Evolutionary conservation across 805 yeast species (phyloP).

Genomic region (Starmerella tilneyi): DNA sequence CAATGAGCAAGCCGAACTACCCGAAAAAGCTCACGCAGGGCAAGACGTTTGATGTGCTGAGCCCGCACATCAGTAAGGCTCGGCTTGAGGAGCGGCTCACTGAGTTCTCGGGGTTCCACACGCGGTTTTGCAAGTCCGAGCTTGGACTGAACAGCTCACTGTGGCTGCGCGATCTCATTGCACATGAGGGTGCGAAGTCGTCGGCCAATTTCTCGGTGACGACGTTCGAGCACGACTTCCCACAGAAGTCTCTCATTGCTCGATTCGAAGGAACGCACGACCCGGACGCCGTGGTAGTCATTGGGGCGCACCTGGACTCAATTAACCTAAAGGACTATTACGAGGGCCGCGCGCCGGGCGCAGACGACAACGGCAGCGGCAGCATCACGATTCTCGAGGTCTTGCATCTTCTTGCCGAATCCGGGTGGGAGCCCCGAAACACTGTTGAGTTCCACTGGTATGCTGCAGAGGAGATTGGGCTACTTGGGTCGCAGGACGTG

Average conservation of each 20-base stretch:
- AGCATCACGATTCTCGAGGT: constrained; percentile 68
- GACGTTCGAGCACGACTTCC: constrained; percentile 59
- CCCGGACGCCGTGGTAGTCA: constrained; percentile 45
- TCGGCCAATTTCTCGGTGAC: constrained; percentile 34
- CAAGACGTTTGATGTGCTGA: constrained; percentile 36
- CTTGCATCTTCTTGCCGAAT: constrained; percentile 46
- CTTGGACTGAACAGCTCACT: constrained; percentile 57
- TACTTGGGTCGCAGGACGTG: constrained; percentile 73
- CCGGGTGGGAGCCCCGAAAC: constrained; percentile 46
- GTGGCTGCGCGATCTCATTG: constrained; percentile 47
- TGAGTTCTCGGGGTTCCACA: constrained; percentile 55
- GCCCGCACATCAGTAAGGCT: constrained; percentile 37
- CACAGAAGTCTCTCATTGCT: constrained; percentile 65
- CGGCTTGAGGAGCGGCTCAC: constrained; percentile 45
- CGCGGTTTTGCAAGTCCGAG: constrained; percentile 64
- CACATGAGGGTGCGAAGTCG: constrained; percentile 24
- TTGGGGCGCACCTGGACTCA: constrained; percentile 87
- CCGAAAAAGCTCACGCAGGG: constrained; percentile 39
- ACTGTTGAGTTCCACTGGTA: constrained; percentile 90
- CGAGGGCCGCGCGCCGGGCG: constrained; percentile 72
- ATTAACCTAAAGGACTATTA: constrained; percentile 61
- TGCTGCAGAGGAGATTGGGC: constrained; percentile 89
- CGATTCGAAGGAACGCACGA: constrained; percentile 37
- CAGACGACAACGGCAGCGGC: constrained; percentile 90
- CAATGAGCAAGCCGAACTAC: constrained; percentile 29